phyloP scores from a whole-genome alignment of 345 rosid species.

The Psidium guajava region DNA sequence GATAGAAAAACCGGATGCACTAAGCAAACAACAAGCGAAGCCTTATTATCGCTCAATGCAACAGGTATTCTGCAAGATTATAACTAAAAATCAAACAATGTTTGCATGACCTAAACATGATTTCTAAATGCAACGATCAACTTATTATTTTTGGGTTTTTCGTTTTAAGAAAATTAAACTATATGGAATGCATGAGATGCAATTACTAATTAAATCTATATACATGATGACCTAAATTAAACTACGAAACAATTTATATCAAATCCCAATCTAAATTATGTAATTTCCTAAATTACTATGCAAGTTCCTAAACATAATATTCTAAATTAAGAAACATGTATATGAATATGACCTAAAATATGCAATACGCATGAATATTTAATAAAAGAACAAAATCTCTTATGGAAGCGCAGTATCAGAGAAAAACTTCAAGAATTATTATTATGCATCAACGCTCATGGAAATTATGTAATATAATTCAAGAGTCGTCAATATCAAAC shows the following conservation, averaged over 20 bases:
- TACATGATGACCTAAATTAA: background rate
- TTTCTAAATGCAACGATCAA: background rate
- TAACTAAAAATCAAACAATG: background rate
- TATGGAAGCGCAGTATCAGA: background rate
- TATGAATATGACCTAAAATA: background rate
- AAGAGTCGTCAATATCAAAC: too few species aligned
- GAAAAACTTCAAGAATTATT: too few species aligned
- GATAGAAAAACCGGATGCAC: background rate
- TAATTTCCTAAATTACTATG: too few species aligned
- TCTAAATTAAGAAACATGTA: background rate
- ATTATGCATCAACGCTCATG: too few species aligned
- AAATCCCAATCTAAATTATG: too few species aligned
- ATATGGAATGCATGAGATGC: too few species aligned
- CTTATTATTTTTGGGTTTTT: background rate
- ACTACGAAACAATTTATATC: background rate
- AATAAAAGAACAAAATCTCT: background rate
- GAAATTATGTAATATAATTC: too few species aligned
- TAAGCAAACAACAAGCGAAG: background rate
- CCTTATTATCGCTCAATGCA: background rate
- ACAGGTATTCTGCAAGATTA: background rate
- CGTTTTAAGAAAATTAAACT: too few species aligned
- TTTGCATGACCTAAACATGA: background rate
- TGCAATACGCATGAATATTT: background rate
- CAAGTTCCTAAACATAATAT: background rate
- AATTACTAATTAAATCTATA: background rate